Evolutionary conservation across 805 yeast species (phyloP), one percentile per base, ranked within the genome.

Genomic region (Cyberlindnera amylophila): DNA sequence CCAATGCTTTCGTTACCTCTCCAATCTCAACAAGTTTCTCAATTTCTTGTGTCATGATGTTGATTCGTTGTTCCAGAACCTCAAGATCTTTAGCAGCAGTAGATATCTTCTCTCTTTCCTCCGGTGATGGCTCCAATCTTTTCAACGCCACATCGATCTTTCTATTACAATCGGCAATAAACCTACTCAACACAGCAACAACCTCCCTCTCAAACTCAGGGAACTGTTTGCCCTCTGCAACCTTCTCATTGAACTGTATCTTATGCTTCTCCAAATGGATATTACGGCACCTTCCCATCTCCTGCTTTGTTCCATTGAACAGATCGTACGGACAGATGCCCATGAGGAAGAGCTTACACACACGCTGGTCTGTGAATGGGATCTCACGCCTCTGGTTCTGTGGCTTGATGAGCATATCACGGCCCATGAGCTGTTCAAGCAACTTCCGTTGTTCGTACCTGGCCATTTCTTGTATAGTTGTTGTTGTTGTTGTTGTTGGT

Each of bases 281-380:
- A 51, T 73, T 75, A 0, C 87, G 86, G 58, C 98, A 90, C 45
- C 72, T 72, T 1, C 96, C 96, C 49, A 86, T 63, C 57, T 84
- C 86, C 56, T 83, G 84, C 59, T 88, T 89, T 11, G 96, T 86
- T 6, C 87, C 86, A 11, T 72, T 72, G 56, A 90, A 86, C 36
- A 89, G 61, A 49, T 89, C 96, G 59, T 85, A 82, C 0, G 96
- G 91, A 53, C 98, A 90, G 8, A 77, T 74, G 0, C 93, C 96
- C 13, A 87, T 86, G n/a, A 90, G 61, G 58, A 81, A 90, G 15
- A 85, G 70, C 58, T 84, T 85, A 63, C 98, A 90, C 6, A 88
- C 80, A 34, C 77, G 68, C 12, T 78, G 71, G 40, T 79, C 82
- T 28, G 65, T 63, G 38, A 82, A 60, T 39, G 71, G 61, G 48